Base-by-base conservation (phyloP, 2,329 filamentous ascomycete species). In the Ophiostoma novo-ulmi region DNA sequence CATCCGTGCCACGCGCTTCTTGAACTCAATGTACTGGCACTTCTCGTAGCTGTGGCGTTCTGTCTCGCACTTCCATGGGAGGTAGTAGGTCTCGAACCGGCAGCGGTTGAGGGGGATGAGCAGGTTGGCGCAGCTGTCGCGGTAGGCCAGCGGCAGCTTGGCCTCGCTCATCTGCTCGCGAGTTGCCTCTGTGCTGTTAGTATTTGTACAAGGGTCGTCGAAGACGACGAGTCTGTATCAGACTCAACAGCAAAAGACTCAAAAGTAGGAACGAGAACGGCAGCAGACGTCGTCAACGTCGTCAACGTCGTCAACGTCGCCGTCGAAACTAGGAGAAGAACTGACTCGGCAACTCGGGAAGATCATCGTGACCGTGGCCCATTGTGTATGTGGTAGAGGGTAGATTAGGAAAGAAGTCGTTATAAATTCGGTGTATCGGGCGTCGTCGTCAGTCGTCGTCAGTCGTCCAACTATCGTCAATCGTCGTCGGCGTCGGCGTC, bases 11-110 rank as follows among this genome's bases (percentile, higher is more conserved):
- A 99, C 95, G 72, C 95, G 89, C 87, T 94, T 93, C 89, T 97
- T 97, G 86, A 99, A 99, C 81, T 98, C 95, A 75, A 91, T 91
- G 82, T 99, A 99, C 79, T 99, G 95, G 88, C 95, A 99, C 82
- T 98, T 98, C 81, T 99, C 95, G 85, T 99, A 99, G 78, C 89
- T 91, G 83, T 99, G 95, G 84, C 95, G 87, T 85, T 99, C 95
- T 80, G 93, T 89, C 95, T 92, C 88, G 81, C 95, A 99, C 86
- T 97, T 97, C 95, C 95, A 99, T 22, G 94, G 94, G 77, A 97
- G 83, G 81, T 97, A 99, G 84, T 91, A 98, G 74, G 93, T 91
- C 76, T 96, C 90, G 82, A 88, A 87, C 73, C 95, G 93, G 86
- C 95, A 99, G 78, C 91, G 91, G 84, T 99, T 99, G 76, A 99